Percentiles rank a stretch among this genome's conserved stretches.
Evolutionary conservation across 2,329 filamentous ascomycete genomes (phyloP).

Genomic region (Epichloe sp.): DNA sequence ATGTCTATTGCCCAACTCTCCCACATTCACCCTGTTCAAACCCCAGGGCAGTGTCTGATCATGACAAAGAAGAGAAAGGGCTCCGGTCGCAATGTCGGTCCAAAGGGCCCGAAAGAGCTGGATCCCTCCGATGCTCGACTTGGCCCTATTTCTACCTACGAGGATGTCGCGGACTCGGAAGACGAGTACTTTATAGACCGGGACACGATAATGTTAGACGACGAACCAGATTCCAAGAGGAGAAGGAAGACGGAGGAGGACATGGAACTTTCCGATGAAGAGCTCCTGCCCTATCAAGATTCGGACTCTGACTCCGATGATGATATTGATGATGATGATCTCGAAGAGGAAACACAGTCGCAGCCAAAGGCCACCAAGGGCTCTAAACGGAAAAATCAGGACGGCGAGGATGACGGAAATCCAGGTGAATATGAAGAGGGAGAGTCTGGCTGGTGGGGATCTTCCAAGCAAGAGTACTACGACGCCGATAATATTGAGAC

Average conservation of each 20-base stretch:
- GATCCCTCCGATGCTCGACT: conserved; percentile 49
- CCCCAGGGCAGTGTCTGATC: conserved; percentile 5
- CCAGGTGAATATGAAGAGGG: conserved; percentile 37
- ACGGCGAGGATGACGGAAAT: conserved; percentile 41
- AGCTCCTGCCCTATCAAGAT: conserved; percentile 39
- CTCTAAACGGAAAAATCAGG: conserved; percentile 19
- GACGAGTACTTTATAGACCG: conserved; percentile 84
- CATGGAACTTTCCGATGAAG: conserved; percentile 49
- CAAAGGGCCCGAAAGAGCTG: conserved; percentile 40
- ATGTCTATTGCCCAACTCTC: not conserved
- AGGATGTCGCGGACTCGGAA: conserved; percentile 85
- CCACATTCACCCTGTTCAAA: not conserved
- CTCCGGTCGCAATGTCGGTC: conserved; percentile 30
- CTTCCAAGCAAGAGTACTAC: conserved; percentile 84
- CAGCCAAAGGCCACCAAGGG: conserved; percentile 8
- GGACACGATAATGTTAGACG: conserved; percentile 77
- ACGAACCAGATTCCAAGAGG: conserved; percentile 66
- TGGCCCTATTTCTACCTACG: conserved; percentile 47
- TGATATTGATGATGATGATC: conserved; percentile 25
- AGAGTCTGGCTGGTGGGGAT: conserved; percentile 68
- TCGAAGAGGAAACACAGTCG: conserved; percentile 15
- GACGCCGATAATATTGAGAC: conserved; percentile 63
- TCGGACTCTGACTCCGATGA: conserved; percentile 30
- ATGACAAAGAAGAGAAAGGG: conserved; percentile 65
- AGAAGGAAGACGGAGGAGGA: conserved; percentile 60